These are phyloP conservation scores for Apiotrichum gamsii DNA, from an alignment of 1,284 basidiomycete genomes.

Conservation along the genomic window DNA sequence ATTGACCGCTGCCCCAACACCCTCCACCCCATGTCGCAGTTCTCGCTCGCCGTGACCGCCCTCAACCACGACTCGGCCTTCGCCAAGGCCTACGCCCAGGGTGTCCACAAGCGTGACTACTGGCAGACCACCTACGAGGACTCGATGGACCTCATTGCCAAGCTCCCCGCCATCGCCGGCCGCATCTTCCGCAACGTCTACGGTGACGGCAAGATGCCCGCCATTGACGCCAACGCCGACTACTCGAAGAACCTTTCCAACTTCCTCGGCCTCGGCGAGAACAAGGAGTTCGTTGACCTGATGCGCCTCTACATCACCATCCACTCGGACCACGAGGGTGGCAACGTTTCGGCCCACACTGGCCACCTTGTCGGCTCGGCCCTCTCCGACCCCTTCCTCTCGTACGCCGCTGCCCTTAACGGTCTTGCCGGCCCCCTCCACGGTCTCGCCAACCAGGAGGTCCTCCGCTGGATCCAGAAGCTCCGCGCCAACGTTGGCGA, in stretches of 20 bases:
- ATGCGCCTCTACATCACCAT: slow-evolving; percentile 96
- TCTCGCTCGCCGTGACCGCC: slow-evolving; percentile 82
- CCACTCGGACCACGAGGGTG: slow-evolving; percentile 97
- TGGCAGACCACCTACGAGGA: slow-evolving; percentile 96
- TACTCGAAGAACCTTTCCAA: slow-evolving; percentile 89
- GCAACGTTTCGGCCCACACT: slow-evolving; percentile 96
- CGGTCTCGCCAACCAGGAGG: slow-evolving; percentile 90
- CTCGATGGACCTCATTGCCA: slow-evolving; percentile 95
- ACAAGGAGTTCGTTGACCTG: slow-evolving; percentile 84
- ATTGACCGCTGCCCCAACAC: slow-evolving; percentile 89
- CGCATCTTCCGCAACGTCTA: slow-evolving; percentile 96
- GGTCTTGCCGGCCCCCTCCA: slow-evolving; percentile 97
- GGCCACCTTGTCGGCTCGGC: slow-evolving; percentile 96
- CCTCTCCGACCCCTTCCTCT: slow-evolving; percentile 94
- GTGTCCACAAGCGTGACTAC: slow-evolving; percentile 93
- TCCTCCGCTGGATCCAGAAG: slow-evolving; percentile 76
- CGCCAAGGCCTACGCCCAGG: slow-evolving; percentile 88
- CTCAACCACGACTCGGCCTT: slow-evolving; percentile 97
- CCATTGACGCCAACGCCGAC: slow-evolving; percentile 82
- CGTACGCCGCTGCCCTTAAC: slow-evolving; percentile 87
- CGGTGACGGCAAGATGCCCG: slow-evolving; percentile 73
- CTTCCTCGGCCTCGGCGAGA: slow-evolving; percentile 88
- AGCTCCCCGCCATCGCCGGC: slow-evolving; percentile 93
- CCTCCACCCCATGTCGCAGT: slow-evolving; percentile 94
- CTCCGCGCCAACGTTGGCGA: slow-evolving; percentile 82